Evolutionary conservation across 768 basidiomycete genomes (phyloP).

Genomic region (Leccinum broughii): DNA sequence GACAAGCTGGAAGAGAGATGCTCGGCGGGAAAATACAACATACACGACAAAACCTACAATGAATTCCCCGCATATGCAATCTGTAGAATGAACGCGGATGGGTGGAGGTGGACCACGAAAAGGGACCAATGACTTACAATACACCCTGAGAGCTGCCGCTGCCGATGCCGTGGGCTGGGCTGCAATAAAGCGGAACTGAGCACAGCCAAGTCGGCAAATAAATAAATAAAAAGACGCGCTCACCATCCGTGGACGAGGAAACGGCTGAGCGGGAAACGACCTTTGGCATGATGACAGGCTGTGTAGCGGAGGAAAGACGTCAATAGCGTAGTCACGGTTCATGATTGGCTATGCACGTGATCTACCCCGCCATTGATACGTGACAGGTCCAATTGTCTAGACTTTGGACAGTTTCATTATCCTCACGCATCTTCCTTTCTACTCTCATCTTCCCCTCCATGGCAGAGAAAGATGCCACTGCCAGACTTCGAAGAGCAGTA

Average conservation of each 20-base stretch:
- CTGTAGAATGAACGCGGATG: constrained; percentile 39
- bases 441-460: constrained; percentile 41
- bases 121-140: constrained; percentile 54
- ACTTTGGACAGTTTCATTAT: constrained; percentile 19
- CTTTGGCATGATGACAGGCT: constrained; percentile 68
- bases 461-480: constrained; percentile 82
- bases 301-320: constrained; percentile 1
- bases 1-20: constrained; percentile 55
- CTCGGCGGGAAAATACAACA: constrained; percentile 4
- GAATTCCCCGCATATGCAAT: constrained; percentile 88
- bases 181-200: constrained; percentile 30
- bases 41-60: constrained; percentile 52
- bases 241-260: constrained; percentile 86
- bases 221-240: constrained; percentile 14
- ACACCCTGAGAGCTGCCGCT: constrained; percentile 73
- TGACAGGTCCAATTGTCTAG: constrained; percentile 26
- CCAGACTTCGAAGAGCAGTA: constrained; percentile 74
- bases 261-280: constrained; percentile 87
- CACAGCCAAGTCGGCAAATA: neutral
- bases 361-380: constrained; percentile 2
- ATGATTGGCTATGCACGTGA: constrained; percentile 29
- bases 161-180: constrained; percentile 81
- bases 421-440: constrained; percentile 23
- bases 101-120: constrained; percentile 7
- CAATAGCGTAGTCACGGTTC: neutral